Evolutionary conservation across 1,284 basidiomycete genomes (phyloP).

Genomic region (Cryptococcus sp.): DNA sequence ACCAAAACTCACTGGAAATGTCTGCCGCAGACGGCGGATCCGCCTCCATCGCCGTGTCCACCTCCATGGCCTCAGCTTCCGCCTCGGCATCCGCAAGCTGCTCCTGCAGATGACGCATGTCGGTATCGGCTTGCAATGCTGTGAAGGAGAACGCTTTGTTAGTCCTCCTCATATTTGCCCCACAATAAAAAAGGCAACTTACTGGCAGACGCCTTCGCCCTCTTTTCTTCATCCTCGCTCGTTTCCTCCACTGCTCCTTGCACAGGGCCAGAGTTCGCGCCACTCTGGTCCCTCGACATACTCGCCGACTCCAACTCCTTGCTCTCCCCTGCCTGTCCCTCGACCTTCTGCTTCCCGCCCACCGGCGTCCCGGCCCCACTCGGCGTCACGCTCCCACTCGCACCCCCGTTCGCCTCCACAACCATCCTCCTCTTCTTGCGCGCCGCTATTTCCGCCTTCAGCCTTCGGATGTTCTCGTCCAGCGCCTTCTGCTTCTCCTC

Average conservation of each 20-base stretch:
- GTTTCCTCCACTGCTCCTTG: background rate
- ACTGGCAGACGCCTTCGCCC: background rate
- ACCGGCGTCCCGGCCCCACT: constrained; percentile 9
- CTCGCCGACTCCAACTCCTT: background rate
- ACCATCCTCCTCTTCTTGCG: constrained; percentile 9
- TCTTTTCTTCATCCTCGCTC: background rate
- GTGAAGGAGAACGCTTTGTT: too few species aligned
- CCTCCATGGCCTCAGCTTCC: constrained; percentile 12
- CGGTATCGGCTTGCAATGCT: too few species aligned
- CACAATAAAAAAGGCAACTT: background rate
- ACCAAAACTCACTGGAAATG: too few species aligned
- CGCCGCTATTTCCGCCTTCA: constrained; percentile 24
- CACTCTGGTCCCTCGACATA: background rate
- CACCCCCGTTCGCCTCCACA: background rate
- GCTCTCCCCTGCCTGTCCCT: background rate
- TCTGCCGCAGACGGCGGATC: background rate
- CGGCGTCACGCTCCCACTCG: background rate
- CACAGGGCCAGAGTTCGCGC: background rate
- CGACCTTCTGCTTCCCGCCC: background rate
- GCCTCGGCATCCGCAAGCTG: constrained; percentile 3
- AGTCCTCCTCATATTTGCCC: too few species aligned
- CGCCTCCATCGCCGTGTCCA: background rate
- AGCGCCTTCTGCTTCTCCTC: constrained; percentile 3
- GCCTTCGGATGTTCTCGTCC: constrained; percentile 29
- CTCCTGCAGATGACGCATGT: too few species aligned